phyloP scores from a whole-genome alignment of 2,329 filamentous ascomycete species.

The Dothideomycetidae sp. region DNA sequence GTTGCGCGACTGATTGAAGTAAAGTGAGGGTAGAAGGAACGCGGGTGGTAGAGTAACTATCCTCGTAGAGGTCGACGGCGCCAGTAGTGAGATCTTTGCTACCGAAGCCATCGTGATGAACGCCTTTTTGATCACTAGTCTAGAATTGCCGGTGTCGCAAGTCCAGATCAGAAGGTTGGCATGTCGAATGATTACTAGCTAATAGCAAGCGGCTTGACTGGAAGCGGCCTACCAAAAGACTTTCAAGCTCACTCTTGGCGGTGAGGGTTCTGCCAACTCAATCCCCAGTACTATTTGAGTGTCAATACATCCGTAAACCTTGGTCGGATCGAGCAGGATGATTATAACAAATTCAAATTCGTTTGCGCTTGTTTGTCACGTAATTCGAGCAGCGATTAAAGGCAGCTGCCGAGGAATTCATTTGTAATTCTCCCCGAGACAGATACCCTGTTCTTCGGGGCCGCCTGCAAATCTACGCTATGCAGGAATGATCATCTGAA shows the following conservation, averaged over 20 bases:
- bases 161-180: background rate
- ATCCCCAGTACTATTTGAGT: too few species aligned
- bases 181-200: background rate
- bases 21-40: constrained; percentile 23
- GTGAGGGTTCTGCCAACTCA: background rate
- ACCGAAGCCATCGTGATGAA: background rate
- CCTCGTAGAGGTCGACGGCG: background rate
- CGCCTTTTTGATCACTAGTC: background rate
- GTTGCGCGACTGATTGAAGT: constrained; percentile 20
- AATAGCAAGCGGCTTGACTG: background rate
- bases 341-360: too few species aligned
- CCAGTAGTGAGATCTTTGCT: background rate
- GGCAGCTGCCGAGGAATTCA: too few species aligned
- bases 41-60: constrained; percentile 19
- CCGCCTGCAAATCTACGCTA: too few species aligned
- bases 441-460: too few species aligned
- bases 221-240: background rate
- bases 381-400: too few species aligned
- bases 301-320: too few species aligned
- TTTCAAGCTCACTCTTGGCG: background rate
- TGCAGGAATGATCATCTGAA: too few species aligned
- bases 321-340: too few species aligned
- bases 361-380: too few species aligned
- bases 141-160: background rate
- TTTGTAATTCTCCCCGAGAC: too few species aligned